Evolutionary conservation across 805 yeast species (phyloP).

Genomic region (Pichia eremophila): DNA sequence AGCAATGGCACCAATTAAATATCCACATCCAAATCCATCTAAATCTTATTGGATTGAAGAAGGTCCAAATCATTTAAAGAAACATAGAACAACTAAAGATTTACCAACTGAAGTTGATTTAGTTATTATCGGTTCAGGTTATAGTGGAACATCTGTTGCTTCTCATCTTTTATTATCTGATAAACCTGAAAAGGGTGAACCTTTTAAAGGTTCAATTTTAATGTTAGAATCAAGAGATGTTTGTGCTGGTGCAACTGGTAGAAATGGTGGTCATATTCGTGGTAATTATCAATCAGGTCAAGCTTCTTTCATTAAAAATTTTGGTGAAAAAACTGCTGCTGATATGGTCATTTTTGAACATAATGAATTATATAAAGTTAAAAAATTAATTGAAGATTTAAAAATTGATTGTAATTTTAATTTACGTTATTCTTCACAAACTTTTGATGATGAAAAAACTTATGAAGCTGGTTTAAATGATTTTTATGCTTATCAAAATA

Average conservation of each 20-base stretch:
- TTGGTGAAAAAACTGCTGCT: conserved; percentile 25
- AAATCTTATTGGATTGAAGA: conserved; percentile 11
- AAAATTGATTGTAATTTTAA: conserved; percentile 31
- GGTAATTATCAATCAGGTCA: conserved; percentile 24
- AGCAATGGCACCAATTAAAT: not conserved
- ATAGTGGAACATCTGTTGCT: conserved; percentile 35
- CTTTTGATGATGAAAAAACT: conserved; percentile 17
- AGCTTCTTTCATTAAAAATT: conserved; percentile 9
- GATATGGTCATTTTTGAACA: conserved; percentile 30
- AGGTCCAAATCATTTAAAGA: conserved; percentile 1
- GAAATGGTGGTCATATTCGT: conserved; percentile 42
- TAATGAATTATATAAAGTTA: conserved; percentile 23
- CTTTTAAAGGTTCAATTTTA: conserved; percentile 1
- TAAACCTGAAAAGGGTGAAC: too few relatives aligned
- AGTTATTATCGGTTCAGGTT: conserved; percentile 37
- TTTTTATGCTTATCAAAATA: conserved; percentile 18
- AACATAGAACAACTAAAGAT: conserved; percentile 11
- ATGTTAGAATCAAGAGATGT: conserved; percentile 33
- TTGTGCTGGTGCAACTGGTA: conserved; percentile 35
- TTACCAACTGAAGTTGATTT: conserved; percentile 32
- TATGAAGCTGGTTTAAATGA: conserved; percentile 13
- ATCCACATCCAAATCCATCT: conserved; percentile 15
- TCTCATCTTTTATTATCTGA: conserved; percentile 7
- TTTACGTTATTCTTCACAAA: conserved; percentile 28
- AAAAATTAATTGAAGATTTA: conserved; percentile 25